Percentiles rank a stretch among this genome's conserved stretches.
phyloP scores from a whole-genome alignment of 495 filamentous ascomycete genomes.

The Penicillium subrubescens region DNA sequence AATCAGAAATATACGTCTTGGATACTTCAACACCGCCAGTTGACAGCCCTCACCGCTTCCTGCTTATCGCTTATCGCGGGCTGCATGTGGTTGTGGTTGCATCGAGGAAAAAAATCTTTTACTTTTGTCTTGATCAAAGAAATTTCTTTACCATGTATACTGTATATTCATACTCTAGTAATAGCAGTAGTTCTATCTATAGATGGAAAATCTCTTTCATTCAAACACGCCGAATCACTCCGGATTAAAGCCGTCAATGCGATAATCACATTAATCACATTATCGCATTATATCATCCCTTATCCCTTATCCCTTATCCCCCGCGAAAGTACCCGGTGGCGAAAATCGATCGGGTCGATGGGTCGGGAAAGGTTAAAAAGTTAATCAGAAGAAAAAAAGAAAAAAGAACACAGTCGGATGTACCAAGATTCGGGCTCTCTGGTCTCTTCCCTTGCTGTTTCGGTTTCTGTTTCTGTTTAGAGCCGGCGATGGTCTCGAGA shows the following conservation, averaged over 20 bases:
- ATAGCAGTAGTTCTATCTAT: not conserved
- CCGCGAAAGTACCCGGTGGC: conserved; percentile 26
- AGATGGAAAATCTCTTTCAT: not conserved
- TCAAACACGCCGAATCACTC: not conserved
- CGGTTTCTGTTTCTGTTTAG: not conserved
- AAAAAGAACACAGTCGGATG: not conserved
- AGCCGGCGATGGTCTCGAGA: not conserved
- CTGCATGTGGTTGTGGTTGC: not conserved
- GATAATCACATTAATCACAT: not conserved
- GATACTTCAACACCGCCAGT: conserved; percentile 12
- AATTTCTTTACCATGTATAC: not conserved
- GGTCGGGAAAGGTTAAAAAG: conserved; percentile 4
- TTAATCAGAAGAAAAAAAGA: not conserved
- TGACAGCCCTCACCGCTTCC: conserved; percentile 18
- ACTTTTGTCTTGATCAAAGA: not conserved
- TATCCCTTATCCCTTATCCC: conserved; percentile 23
- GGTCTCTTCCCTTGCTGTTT: not conserved
- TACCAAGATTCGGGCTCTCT: not conserved
- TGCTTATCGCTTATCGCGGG: conserved; percentile 30
- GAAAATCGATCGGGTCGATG: conserved; percentile 19
- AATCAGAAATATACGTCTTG: no score
- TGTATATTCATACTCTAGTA: not conserved
- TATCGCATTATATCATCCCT: not conserved
- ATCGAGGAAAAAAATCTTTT: not conserved
- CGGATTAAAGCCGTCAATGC: not conserved